Percentiles rank a stretch among this genome's conserved stretches.
These are phyloP conservation scores for Diaporthe longicolla DNA, from an alignment of 2,329 filamentous ascomycete genomes.

Conservation along the genomic window DNA sequence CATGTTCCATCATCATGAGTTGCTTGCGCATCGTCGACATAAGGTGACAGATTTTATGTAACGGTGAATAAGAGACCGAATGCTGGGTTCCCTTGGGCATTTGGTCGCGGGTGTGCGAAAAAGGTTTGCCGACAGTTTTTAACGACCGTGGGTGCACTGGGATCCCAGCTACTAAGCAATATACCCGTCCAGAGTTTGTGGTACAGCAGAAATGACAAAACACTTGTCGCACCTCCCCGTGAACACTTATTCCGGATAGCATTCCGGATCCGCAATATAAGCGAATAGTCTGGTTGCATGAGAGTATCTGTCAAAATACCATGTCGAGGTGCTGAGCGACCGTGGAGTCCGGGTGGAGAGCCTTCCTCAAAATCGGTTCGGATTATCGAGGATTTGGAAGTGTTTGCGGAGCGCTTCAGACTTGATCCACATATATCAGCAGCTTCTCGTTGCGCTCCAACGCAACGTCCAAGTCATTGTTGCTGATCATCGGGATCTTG, in stretches of 20 bases:
- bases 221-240: not conserved
- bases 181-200: conserved; percentile 26
- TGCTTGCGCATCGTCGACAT: conserved; percentile 39
- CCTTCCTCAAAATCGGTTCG: not conserved
- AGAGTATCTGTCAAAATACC: conserved; percentile 1
- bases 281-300: conserved; percentile 25
- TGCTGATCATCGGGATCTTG: conserved; percentile 80
- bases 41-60: conserved; percentile 39
- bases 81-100: not conserved
- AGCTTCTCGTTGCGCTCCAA: conserved; percentile 90
- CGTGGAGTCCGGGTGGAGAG: conserved; percentile 7
- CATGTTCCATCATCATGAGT: conserved; percentile 44
- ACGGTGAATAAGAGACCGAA: conserved; percentile 26
- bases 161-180: conserved; percentile 36
- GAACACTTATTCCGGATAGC: not conserved
- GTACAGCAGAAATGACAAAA: conserved; percentile 20
- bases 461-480: conserved; percentile 85
- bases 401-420: conserved; percentile 50
- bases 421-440: conserved; percentile 77
- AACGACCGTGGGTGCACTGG: conserved; percentile 38
- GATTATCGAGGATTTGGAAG: conserved; percentile 29
- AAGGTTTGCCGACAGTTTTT: conserved; percentile 26
- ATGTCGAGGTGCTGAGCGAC: conserved; percentile 10
- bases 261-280: not conserved
- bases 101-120: not conserved